These are phyloP conservation scores for Sarocladium brachiariae DNA, from an alignment of 2,329 filamentous ascomycete genomes.

Conservation along the genomic window DNA sequence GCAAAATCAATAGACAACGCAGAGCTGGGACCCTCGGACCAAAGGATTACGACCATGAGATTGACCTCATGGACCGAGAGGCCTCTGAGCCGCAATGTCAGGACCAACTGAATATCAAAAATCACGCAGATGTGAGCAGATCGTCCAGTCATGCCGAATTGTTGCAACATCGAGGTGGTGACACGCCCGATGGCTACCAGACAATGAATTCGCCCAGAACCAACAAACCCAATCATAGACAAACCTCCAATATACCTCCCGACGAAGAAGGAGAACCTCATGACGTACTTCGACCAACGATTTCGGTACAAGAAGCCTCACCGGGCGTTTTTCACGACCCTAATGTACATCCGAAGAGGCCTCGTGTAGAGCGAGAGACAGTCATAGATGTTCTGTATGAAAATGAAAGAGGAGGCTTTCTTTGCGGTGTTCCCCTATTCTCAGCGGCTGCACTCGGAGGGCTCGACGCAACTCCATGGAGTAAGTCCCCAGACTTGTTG, in stretches of 20 bases:
- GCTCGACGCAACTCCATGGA: conserved; percentile 82
- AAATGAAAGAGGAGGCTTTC: conserved; percentile 84
- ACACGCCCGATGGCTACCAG: conserved; percentile 13
- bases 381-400: conserved; percentile 88
- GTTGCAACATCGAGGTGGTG: conserved; percentile 11
- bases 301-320: conserved; percentile 24
- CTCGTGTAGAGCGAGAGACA: conserved; percentile 36
- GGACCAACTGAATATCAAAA: conserved; percentile 11
- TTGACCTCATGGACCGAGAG: conserved; percentile 57
- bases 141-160: conserved; percentile 19
- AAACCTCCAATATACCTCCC: not conserved
- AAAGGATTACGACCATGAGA: conserved; percentile 64
- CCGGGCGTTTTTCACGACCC: conserved; percentile 2
- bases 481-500: conserved; percentile 19
- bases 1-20: conserved; percentile 42
- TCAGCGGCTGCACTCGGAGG: conserved; percentile 77
- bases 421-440: conserved; percentile 87
- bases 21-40: conserved; percentile 49
- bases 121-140: conserved; percentile 16
- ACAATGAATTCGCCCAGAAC: not conserved
- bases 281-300: conserved; percentile 22
- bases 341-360: conserved; percentile 25
- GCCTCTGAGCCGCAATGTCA: conserved; percentile 13
- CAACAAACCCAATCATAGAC: not conserved
- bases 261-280: conserved; percentile 14